Evolutionary conservation across 306 rosid species (phyloP), one percentile per base, ranked within the genome.

Genomic region (Trichosanthes truncata): DNA sequence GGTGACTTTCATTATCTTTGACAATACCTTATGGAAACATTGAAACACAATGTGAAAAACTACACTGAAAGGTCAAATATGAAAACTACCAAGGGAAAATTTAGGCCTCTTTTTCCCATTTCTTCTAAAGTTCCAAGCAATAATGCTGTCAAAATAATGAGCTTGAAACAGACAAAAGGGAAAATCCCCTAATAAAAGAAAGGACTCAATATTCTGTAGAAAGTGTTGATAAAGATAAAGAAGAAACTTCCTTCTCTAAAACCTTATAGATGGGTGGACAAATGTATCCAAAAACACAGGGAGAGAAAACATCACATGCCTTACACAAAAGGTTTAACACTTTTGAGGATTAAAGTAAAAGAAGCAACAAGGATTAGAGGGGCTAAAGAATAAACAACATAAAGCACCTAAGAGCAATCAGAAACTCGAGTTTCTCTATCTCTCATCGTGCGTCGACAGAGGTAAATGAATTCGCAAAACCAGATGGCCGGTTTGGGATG

Each of bases 381-480:
- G 62, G 26, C 43, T 74, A 74, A 74, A 74, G 78, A 49, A 74
- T 74, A 46, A 46, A 48, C 74, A 56, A 67, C 41, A 52, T 62
- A 80, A 80, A 21, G 35, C 9, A 77, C 25, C 66, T 36, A 56
- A n/a, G 4, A 21, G 15, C 53, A 40, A 76, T 38, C 68, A 7
- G 41, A 46, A 46, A 73, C 59, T 18, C 7, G 0, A 38, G 38
- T 31, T 74, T 11, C 61, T 18, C 45, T 49, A 48, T 26, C 7
- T 0, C 78, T 92, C 87, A 94, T 56, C 81, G 63, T 61, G 78
- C 92, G 86, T 86, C 81, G 0, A 63, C 51, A 13, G 91, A 86
- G 62, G 81, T 67, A n/a, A 94, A 88, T n/a, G 92, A 85, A 41
- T 76, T 73, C 2, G 88, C 91, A 48, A 94, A 88, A 55, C 97